Evolutionary conservation across 2,329 filamentous ascomycete species (phyloP), one percentile per base, ranked within the genome.

Genomic region (Pezicula radicicola): DNA sequence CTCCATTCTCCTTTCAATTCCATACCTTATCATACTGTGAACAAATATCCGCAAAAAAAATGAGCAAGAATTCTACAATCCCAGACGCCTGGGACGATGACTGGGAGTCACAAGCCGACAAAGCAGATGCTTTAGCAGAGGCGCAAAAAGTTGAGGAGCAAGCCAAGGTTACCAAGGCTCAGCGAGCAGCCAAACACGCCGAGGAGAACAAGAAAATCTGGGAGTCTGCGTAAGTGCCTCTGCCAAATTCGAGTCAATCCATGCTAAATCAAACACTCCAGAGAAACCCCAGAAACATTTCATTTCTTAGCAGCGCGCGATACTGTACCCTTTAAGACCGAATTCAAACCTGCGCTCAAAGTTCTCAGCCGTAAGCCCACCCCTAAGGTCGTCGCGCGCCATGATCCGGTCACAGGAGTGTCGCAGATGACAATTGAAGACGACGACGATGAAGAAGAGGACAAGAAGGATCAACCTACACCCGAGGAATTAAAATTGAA

Each of bases 51-150:
- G n/a, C 28, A 18, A 21, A 13, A 35, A 60, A 52, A 36, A 67
- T 68, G 66, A 58, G 52, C 54, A 66, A 64, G 74, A 72, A 76
- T 61, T 58, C 60, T 45, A 70, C 69, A 19, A 69, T 87, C 53
- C 85, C 88, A 36, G 83, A 91, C 68, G 92, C 91, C 18, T 97
- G 93, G 93, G 91, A 75, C 58, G 86, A 96, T 62, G 89, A 96
- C 65, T 97, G 92, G 91, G 89, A 93, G 68, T 72, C 75, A 6
- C 80, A 88, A 66, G 90, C 88, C 52, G 91, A 96, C 68, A 78
- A 67, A 52, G 67, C 69, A 40, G 67, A 73, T 19, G 52, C 48
- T 39, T 49, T 48, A 25, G 49, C 59, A 39, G 56, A 56, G 35
- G 37, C 49, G 21, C 25, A 51, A 42, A 60, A 54, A 36, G 49